A percentile compares a stretch with the other conserved stretches of the same genome.
Evolutionary conservation across 176 grass and related monocot genomes (phyloP).

Genomic region (Luzula sylvatica): DNA sequence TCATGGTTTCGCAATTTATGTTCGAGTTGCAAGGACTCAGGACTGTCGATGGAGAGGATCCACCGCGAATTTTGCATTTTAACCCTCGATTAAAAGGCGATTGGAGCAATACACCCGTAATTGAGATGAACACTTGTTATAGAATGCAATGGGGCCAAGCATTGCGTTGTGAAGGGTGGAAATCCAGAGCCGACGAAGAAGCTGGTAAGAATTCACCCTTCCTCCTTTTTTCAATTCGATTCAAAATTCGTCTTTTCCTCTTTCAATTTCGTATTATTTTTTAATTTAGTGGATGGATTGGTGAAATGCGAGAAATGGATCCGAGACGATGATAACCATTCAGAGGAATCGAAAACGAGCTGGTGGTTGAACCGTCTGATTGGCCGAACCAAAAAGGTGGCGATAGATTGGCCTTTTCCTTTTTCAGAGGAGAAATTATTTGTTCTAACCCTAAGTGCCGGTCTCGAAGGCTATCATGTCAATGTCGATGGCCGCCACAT

Average conservation of each 20-base stretch:
- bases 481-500: conserved; percentile 78
- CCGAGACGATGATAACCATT: conserved; percentile 40
- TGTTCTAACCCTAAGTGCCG: conserved; percentile 83
- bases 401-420: conserved; percentile 82
- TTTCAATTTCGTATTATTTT: neutral
- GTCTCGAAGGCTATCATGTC: conserved; percentile 91
- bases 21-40: conserved; percentile 89
- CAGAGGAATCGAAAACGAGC: conserved; percentile 48
- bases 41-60: conserved; percentile 85
- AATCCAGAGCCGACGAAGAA: conserved; percentile 70
- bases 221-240: no score
- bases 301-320: conserved; percentile 93
- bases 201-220: conserved; percentile 31
- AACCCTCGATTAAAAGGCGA: conserved; percentile 85
- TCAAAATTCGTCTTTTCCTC: no score
- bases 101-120: conserved; percentile 86
- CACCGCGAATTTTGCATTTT: conserved; percentile 88
- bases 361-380: conserved; percentile 94
- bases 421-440: conserved; percentile 78
- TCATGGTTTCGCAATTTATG: conserved; percentile 99
- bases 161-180: conserved; percentile 70
- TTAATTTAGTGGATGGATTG: conserved; percentile 1
- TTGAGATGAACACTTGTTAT: conserved; percentile 99
- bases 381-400: conserved; percentile 52
- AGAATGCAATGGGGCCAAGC: conserved; percentile 91